Evolutionary conservation across 1,139 yeast genomes (phyloP).

Genomic region (Kodamaea sp.): DNA sequence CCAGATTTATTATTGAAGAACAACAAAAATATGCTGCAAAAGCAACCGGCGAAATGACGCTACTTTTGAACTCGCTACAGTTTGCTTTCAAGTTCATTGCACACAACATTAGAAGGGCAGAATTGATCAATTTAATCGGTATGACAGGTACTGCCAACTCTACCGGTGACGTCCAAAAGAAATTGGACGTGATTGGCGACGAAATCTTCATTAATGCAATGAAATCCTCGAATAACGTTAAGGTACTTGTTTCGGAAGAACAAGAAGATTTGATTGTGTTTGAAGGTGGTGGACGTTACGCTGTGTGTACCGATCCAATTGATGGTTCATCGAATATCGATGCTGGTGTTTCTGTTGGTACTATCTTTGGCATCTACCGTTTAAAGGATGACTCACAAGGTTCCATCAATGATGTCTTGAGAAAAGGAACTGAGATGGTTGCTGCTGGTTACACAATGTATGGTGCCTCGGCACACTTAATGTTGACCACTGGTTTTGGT

Average conservation of each 20-base stretch:
- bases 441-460: slow-evolving; percentile 98
- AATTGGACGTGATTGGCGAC: slow-evolving; percentile 93
- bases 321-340: slow-evolving; percentile 95
- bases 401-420: slow-evolving; percentile 79
- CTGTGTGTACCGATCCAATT: slow-evolving; percentile 96
- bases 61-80: slow-evolving; percentile 80
- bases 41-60: slow-evolving; percentile 91
- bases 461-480: slow-evolving; percentile 95
- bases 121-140: slow-evolving; percentile 85
- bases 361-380: slow-evolving; percentile 87
- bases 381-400: slow-evolving; percentile 71
- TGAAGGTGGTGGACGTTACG: slow-evolving; percentile 82
- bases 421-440: slow-evolving; percentile 89
- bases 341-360: slow-evolving; percentile 97
- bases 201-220: slow-evolving; percentile 95
- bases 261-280: slow-evolving; percentile 92
- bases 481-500: slow-evolving; percentile 87
- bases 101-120: slow-evolving; percentile 93
- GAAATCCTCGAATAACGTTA: slow-evolving; percentile 88
- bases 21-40: slow-evolving; percentile 65
- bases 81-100: slow-evolving; percentile 96
- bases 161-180: slow-evolving; percentile 95
- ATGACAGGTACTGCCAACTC: slow-evolving; percentile 69
- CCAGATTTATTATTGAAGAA: slow-evolving; percentile 82
- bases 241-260: slow-evolving; percentile 87